Base-by-base conservation (phyloP, 345 rosid species). In the Erodium maritimum region DNA sequence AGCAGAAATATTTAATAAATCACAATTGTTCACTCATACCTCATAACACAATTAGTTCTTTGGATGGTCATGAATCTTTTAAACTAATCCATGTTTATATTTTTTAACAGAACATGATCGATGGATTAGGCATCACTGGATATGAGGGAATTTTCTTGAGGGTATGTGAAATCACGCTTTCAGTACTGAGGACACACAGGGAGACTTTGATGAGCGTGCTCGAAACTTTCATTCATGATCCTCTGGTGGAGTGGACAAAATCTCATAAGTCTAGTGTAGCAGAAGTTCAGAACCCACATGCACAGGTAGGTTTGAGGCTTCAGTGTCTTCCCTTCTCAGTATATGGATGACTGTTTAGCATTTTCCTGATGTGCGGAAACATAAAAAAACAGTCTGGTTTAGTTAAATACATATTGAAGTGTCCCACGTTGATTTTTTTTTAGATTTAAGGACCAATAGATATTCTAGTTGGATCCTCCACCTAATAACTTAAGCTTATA, bases 231-330 rank as follows among this genome's bases (percentile, higher is more conserved):
- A 83, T 91, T 69, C 99, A 91, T n/a, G 95, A 91, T 82, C 99
- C 99, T 67, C 90, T 91, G 29, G 99, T 88, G 56, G 99, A 91
- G 74, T 91, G 99, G 96, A 86, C 99, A 56, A 91, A 91, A 71
- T 72, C 89, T 67, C 95, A 89, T 79, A 91, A 91, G 65, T 89
- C 95, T 71, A 89, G 96, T 61, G 96, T 87, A 33, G 87, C 80
- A n/a, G 98, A 91, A 81, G 98, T 88, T 75, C 94, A 91, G 76
- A 91, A 91, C 61, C 99, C 96, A 23, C 96, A 84, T 70, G 99
- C 95, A 37, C 94, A 89, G 94, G 99, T 91, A 89, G 94, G 99
- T 91, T 66, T 61, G 67, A 13, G 59, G 60, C 29, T 70, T 48
- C 56, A 45, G 54, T 13, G 22, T 50, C 54, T n/a, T 50, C 20